A percentile compares a stretch with the other conserved stretches of the same genome.
These are phyloP conservation scores for Tulasnella calospora DNA, from an alignment of 768 basidiomycete species.

Conservation along the genomic window DNA sequence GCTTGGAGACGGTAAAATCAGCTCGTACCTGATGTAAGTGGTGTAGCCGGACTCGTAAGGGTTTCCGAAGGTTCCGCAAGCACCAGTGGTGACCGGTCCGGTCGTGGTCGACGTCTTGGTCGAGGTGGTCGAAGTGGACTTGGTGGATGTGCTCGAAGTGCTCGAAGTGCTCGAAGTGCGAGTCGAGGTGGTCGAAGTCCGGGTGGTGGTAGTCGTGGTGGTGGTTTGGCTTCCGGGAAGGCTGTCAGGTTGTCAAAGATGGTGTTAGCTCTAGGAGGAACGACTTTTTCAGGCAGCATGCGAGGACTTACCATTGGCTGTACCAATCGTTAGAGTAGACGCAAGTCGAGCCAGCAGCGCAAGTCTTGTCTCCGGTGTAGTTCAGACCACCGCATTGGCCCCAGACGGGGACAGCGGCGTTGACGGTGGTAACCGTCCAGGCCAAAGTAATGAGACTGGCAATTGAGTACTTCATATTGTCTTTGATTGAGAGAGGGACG, in stretches of 20 bases:
- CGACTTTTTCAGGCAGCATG: not conserved
- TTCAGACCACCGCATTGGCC: slow-evolving; percentile 42
- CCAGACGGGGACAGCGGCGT: no score
- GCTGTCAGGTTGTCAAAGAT: not conserved
- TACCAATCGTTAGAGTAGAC: slow-evolving; percentile 27
- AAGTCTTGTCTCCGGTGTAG: slow-evolving; percentile 14
- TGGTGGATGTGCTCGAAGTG: slow-evolving; percentile 14
- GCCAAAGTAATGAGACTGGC: slow-evolving; percentile 1
- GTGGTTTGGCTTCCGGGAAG: slow-evolving; percentile 17
- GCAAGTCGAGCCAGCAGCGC: slow-evolving; percentile 29
- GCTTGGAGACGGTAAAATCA: not conserved
- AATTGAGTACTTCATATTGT: slow-evolving; percentile 12
- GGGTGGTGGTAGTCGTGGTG: slow-evolving; percentile 24
- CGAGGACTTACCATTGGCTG: slow-evolving; percentile 27
- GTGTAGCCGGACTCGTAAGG: slow-evolving; percentile 39
- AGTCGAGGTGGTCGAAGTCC: slow-evolving; percentile 27
- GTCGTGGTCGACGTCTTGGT: slow-evolving; percentile 33
- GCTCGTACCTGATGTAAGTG: slow-evolving; percentile 6
- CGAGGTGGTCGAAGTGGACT: slow-evolving; percentile 23
- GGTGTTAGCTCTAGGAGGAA: not conserved
- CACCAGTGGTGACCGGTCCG: slow-evolving; percentile 32
- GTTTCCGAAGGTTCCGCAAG: slow-evolving; percentile 47
- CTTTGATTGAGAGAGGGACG: not conserved
- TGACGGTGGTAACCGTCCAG: slow-evolving; percentile 17
- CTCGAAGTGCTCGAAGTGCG: slow-evolving; percentile 6